Conservation (phyloP, 441 rosid species). For the Iberis amara region DNA sequence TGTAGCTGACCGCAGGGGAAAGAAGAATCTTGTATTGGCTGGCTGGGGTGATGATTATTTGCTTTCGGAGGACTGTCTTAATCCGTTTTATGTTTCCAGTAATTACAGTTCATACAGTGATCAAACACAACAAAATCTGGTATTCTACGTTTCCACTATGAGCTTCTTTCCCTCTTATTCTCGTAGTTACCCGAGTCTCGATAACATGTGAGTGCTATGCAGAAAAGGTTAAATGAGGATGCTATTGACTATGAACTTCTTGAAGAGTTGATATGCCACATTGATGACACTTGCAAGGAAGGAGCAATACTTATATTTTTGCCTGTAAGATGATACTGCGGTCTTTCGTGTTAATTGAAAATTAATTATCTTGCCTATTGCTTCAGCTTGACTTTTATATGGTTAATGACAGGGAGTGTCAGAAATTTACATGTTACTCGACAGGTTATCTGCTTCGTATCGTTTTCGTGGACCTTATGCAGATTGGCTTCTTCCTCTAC, state of each 20-base stretch:
- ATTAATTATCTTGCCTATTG: not conserved
- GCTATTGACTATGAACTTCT: slow-evolving; percentile 82
- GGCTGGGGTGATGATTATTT: slow-evolving; percentile 86
- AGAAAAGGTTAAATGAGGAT: slow-evolving; percentile 86
- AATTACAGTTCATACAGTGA: slow-evolving; percentile 59
- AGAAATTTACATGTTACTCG: slow-evolving; percentile 67
- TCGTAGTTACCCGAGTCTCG: slow-evolving; percentile 14
- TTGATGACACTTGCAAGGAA: slow-evolving; percentile 71
- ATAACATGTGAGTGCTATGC: slow-evolving; percentile 18
- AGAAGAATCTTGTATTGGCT: slow-evolving; percentile 89
- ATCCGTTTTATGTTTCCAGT: slow-evolving; percentile 59
- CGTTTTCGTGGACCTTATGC: slow-evolving; percentile 76
- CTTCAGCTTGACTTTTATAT: slow-evolving; percentile 28
- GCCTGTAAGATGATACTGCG: slow-evolving; percentile 54
- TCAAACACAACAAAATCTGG: slow-evolving; percentile 74
- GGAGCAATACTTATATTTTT: slow-evolving; percentile 84
- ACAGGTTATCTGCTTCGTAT: slow-evolving; percentile 73
- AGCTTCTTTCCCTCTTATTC: slow-evolving; percentile 19
- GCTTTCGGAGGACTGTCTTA: slow-evolving; percentile 60
- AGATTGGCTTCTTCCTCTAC: slow-evolving; percentile 88
- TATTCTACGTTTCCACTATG: slow-evolving; percentile 30
- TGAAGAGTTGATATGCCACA: slow-evolving; percentile 80
- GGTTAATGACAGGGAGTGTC: slow-evolving; percentile 57
- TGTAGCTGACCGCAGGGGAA: slow-evolving; percentile 72
- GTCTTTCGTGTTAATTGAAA: slow-evolving; percentile 12